Percentiles rank a stretch among this genome's conserved stretches.
These are phyloP conservation scores for Ramichloridium luteum DNA, from an alignment of 2,329 filamentous ascomycete genomes.

Conservation along the genomic window DNA sequence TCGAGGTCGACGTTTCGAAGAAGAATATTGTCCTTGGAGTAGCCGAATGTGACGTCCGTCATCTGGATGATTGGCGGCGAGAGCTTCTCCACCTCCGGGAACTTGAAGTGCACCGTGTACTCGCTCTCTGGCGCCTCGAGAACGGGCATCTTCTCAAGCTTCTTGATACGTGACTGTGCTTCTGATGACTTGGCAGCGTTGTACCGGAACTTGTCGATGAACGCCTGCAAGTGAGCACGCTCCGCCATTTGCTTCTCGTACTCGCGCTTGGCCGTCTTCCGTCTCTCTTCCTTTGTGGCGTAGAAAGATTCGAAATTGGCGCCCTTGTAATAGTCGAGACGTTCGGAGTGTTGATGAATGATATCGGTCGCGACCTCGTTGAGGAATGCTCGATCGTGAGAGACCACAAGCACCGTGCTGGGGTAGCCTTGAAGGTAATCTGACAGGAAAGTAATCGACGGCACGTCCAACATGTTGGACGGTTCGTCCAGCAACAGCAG, in stretches of 20 bases:
- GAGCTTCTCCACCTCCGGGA: constrained; percentile 94
- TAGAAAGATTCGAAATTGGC: constrained; percentile 97
- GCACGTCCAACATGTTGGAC: constrained; percentile 99
- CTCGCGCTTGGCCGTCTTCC: constrained; percentile 91
- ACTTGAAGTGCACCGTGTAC: constrained; percentile 93
- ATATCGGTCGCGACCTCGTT: constrained; percentile 99
- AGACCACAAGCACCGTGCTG: constrained; percentile 89
- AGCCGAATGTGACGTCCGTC: constrained; percentile 84
- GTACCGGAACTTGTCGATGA: constrained; percentile 99
- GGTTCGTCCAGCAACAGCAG: constrained; percentile 93
- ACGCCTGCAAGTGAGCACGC: constrained; percentile 85
- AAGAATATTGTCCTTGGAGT: constrained; percentile 64
- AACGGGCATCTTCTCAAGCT: constrained; percentile 91
- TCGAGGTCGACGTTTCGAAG: constrained; percentile 83
- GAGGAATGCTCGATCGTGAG: constrained; percentile 96
- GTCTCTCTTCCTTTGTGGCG: constrained; percentile 88
- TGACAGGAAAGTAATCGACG: constrained; percentile 96
- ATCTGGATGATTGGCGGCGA: constrained; percentile 97
- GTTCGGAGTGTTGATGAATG: constrained; percentile 93
- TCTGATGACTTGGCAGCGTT: constrained; percentile 98
- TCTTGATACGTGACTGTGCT: constrained; percentile 97
- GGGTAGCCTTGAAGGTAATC: constrained; percentile 91
- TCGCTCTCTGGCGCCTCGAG: constrained; percentile 82
- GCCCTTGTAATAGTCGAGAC: constrained; percentile 95
- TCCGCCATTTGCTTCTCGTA: constrained; percentile 98